A percentile compares a stretch with the other conserved stretches of the same genome.
These are phyloP conservation scores for Epichloe uncinata DNA, from an alignment of 2,329 filamentous ascomycete genomes.

Conservation along the genomic window DNA sequence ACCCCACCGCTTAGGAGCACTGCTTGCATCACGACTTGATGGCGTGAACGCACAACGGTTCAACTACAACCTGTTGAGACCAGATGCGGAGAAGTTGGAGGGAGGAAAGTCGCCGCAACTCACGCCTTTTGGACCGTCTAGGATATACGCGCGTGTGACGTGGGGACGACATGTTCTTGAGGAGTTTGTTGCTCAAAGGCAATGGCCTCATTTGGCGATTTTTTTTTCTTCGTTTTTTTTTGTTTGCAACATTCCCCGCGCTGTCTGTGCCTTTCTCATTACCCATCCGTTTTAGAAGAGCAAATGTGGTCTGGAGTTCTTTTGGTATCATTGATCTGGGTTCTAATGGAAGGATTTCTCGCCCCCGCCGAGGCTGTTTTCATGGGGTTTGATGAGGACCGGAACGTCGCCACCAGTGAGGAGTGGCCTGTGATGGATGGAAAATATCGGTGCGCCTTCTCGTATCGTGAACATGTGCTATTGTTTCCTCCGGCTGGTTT, in stretches of 20 bases:
- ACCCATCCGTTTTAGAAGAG: constrained; percentile 18
- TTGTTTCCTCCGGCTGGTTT: not conserved
- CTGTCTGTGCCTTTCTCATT: constrained; percentile 12
- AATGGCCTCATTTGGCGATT: constrained; percentile 3
- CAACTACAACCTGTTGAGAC: not conserved
- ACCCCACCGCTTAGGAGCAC: not conserved
- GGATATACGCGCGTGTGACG: not conserved
- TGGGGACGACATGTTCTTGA: not conserved
- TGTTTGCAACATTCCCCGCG: constrained; percentile 10
- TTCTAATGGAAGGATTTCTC: not conserved
- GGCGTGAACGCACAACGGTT: not conserved
- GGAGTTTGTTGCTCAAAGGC: not conserved
- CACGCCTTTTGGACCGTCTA: not conserved
- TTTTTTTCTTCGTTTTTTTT: too few species aligned
- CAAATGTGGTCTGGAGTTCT: constrained; percentile 34
- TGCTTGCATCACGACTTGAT: not conserved
- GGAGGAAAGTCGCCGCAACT: not conserved
- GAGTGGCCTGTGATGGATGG: not conserved
- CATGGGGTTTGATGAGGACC: not conserved
- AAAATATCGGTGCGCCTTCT: not conserved
- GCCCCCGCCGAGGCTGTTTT: constrained; percentile 13
- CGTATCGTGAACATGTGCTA: not conserved
- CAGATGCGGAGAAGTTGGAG: not conserved
- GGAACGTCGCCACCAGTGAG: constrained; percentile 2
- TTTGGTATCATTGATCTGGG: constrained; percentile 10